Conservation (phyloP, 106 monocot genomes). For the Dendrobium huoshanense region DNA sequence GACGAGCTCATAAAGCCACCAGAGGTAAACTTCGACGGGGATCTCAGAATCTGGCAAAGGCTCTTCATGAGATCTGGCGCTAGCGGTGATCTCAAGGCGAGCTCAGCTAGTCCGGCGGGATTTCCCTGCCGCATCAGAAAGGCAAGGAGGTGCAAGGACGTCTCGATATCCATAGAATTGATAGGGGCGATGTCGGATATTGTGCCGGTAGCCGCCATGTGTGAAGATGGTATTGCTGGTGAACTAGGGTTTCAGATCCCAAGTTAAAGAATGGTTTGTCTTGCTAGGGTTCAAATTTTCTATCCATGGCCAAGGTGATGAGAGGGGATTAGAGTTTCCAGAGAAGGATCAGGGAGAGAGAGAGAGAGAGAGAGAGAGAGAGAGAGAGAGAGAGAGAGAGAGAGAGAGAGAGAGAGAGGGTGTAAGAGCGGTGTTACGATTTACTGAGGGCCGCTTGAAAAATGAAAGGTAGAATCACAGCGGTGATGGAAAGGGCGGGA, state of each 20-base stretch:
- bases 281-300: neutral
- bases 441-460: neutral
- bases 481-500: neutral
- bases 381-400: neutral
- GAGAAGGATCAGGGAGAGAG: neutral
- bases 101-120: slow-evolving; percentile 36
- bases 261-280: neutral
- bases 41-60: slow-evolving; percentile 55
- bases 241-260: slow-evolving; percentile 5
- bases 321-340: neutral
- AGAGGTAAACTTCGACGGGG: slow-evolving; percentile 33
- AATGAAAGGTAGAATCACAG: neutral
- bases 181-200: neutral
- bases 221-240: neutral
- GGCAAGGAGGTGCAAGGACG: slow-evolving; percentile 66
- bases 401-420: neutral
- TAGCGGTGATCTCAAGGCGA: slow-evolving; percentile 19
- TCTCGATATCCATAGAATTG: slow-evolving; percentile 24
- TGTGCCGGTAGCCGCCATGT: neutral
- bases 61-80: slow-evolving; percentile 31
- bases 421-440: neutral
- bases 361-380: neutral
- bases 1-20: slow-evolving; percentile 38
- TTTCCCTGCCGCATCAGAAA: slow-evolving; percentile 45
- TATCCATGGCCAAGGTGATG: neutral